Evolutionary conservation across 352 stramenopile genomes (phyloP).

Genomic region (Phytophthora ramorum): DNA sequence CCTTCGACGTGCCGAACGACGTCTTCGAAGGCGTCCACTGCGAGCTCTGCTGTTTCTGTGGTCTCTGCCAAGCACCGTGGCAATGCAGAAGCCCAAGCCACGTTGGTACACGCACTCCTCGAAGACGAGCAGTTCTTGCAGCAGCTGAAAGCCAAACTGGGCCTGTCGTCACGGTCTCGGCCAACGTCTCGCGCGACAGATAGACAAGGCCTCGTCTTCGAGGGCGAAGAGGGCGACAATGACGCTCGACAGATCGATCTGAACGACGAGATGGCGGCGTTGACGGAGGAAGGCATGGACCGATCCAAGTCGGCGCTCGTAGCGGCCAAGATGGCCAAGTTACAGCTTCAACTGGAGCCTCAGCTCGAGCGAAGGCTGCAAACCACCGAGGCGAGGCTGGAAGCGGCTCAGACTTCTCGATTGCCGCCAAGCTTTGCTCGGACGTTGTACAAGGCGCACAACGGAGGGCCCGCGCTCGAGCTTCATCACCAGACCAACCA

Average conservation of each 20-base stretch:
- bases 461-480: conserved; percentile 64
- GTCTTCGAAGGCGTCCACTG: conserved; percentile 10
- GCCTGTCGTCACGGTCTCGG: conserved; percentile 40
- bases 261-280: conserved; percentile 50
- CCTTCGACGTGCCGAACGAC: conserved; percentile 17
- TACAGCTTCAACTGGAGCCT: conserved; percentile 48
- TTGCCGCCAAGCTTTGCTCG: conserved; percentile 70
- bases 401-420: conserved; percentile 65
- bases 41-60: conserved; percentile 2
- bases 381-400: conserved; percentile 66
- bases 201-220: conserved; percentile 16
- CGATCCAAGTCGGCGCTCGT: conserved; percentile 56
- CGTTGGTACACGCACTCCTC: conserved; percentile 50
- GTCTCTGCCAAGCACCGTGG: conserved; percentile 33
- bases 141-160: conserved; percentile 66
- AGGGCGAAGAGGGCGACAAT: conserved; percentile 23
- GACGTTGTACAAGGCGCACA: conserved; percentile 57
- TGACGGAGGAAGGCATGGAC: conserved; percentile 59
- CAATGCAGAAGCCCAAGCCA: conserved; percentile 37
- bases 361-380: conserved; percentile 6
- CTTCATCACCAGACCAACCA: conserved; percentile 75
- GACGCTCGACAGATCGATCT: conserved; percentile 37
- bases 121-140: conserved; percentile 69
- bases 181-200: conserved; percentile 25
- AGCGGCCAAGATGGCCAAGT: conserved; percentile 63